phyloP scores from a whole-genome alignment of 2,329 filamentous ascomycete species.

The Fusarium brevicatenulatum region DNA sequence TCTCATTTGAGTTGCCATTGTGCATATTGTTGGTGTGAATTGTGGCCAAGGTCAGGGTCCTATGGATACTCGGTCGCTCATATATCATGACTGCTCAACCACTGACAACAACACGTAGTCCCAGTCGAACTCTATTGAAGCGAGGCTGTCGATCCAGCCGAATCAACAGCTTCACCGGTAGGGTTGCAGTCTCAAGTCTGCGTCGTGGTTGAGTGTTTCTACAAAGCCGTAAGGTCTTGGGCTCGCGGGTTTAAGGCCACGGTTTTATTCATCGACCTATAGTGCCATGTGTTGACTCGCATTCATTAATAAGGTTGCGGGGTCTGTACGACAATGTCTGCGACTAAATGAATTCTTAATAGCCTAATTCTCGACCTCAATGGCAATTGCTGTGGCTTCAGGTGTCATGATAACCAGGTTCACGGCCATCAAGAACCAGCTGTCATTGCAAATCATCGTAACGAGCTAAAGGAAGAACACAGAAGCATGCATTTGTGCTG shows the following conservation, averaged over 20 bases:
- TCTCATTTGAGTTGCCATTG: neutral
- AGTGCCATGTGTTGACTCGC: neutral
- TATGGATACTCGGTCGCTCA: neutral
- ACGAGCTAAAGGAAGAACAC: neutral
- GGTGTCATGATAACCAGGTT: slow-evolving; percentile 9
- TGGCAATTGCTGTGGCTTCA: neutral
- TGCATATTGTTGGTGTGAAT: neutral
- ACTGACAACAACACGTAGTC: neutral
- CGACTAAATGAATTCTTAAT: neutral
- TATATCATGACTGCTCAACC: neutral
- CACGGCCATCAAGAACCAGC: neutral
- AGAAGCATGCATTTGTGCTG: neutral
- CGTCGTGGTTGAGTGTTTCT: neutral
- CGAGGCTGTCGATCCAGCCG: neutral
- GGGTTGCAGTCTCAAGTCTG: neutral
- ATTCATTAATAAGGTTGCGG: neutral
- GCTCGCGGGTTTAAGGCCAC: neutral
- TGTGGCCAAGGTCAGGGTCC: neutral
- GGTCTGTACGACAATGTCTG: neutral
- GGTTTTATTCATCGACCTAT: neutral
- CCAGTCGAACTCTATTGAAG: neutral
- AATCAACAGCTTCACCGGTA: neutral
- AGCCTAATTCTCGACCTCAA: neutral
- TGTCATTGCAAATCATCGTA: neutral
- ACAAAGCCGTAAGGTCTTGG: neutral